Evolutionary conservation across 345 rosid genomes (phyloP).

Genomic region (Brassica juncea): DNA sequence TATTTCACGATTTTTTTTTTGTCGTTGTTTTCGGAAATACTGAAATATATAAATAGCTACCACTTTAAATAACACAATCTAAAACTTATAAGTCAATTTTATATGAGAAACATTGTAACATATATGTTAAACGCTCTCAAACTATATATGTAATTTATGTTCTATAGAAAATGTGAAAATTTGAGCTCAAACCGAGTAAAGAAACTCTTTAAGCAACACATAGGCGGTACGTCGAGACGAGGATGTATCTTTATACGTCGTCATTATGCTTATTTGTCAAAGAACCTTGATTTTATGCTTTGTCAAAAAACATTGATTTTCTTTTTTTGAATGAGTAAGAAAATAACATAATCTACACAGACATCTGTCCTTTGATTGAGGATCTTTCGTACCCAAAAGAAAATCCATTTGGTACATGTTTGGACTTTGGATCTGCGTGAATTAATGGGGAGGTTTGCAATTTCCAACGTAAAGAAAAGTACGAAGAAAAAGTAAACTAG

Average conservation of each 20-base stretch:
- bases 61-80: not conserved
- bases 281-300: conserved; percentile 14
- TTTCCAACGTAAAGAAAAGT: conserved; percentile 13
- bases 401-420: not conserved
- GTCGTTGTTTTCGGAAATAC: not conserved
- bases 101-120: not conserved
- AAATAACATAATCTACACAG: conserved; percentile 17
- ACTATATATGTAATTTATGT: not conserved
- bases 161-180: not conserved
- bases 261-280: conserved; percentile 25
- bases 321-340: not conserved
- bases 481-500: not conserved
- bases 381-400: conserved; percentile 23
- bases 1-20: not conserved
- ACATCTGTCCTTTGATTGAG: conserved; percentile 40
- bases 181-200: not conserved
- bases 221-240: not conserved
- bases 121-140: not conserved
- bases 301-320: too few relatives aligned
- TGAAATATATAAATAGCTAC: not conserved
- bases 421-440: conserved; percentile 16
- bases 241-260: conserved; percentile 10
- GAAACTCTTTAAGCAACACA: not conserved
- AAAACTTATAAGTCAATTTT: not conserved
- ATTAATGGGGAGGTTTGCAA: conserved; percentile 23